phyloP scores from a whole-genome alignment of 768 basidiomycete species.

The Tephrocybe rancida region DNA sequence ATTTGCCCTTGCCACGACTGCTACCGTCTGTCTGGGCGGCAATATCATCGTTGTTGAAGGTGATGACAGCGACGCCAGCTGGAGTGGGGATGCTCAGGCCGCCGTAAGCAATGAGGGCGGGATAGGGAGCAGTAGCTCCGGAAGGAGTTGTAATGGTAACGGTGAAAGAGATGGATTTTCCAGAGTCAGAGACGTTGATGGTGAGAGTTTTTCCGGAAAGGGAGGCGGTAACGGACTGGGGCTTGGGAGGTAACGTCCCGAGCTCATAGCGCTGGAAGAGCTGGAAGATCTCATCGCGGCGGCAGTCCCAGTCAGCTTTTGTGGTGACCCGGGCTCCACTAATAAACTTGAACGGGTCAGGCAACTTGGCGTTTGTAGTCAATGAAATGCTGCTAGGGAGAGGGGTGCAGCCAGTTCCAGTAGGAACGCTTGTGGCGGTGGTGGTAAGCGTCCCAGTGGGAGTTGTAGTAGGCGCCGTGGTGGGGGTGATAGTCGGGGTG shows the following conservation, averaged over 20 bases:
- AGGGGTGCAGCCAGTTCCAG: constrained; percentile 22
- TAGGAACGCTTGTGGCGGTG: neutral
- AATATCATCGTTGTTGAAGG: constrained; percentile 56
- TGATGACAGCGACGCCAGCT: constrained; percentile 44
- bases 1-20: constrained; percentile 57
- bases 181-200: constrained; percentile 47
- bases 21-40: constrained; percentile 45
- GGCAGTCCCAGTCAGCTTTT: constrained; percentile 52
- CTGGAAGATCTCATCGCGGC: constrained; percentile 47
- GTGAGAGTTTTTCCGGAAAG: constrained; percentile 47
- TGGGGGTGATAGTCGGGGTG: constrained; percentile 18
- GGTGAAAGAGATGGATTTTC: constrained; percentile 51
- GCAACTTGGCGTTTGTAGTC: constrained; percentile 42
- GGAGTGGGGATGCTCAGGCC: constrained; percentile 42
- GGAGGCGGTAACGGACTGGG: constrained; percentile 44
- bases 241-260: constrained; percentile 51
- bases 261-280: constrained; percentile 56
- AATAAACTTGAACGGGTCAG: constrained; percentile 56
- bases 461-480: constrained; percentile 17
- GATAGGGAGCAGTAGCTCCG: constrained; percentile 46
- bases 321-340: constrained; percentile 44
- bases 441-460: constrained; percentile 12
- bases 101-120: constrained; percentile 54
- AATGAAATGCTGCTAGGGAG: constrained; percentile 33
- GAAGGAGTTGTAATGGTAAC: constrained; percentile 47